These are phyloP conservation scores for Fusarium zealandicum DNA, from an alignment of 2,329 filamentous ascomycete genomes.

Conservation along the genomic window DNA sequence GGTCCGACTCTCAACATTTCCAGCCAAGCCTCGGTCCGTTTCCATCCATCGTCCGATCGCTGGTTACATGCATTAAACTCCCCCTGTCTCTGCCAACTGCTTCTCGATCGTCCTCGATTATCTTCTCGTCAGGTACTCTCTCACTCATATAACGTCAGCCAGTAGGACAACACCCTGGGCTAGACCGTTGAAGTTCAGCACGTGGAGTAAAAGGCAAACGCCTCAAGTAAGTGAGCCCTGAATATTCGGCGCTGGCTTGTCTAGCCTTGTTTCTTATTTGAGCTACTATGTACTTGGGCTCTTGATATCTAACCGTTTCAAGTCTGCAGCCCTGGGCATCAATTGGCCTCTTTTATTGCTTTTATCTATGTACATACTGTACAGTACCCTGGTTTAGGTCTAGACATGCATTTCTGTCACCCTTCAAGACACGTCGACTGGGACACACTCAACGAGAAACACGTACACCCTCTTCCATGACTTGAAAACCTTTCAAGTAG, in stretches of 20 bases:
- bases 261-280: background rate
- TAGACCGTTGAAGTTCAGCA: too few species aligned
- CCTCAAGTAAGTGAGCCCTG: background rate
- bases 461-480: background rate
- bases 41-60: slow-evolving; percentile 22
- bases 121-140: too few species aligned
- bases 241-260: background rate
- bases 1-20: slow-evolving; percentile 6
- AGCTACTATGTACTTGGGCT: background rate
- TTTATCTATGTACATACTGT: too few species aligned
- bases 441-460: too few species aligned
- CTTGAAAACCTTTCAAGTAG: too few species aligned
- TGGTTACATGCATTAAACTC: slow-evolving; percentile 21
- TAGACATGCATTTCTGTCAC: too few species aligned
- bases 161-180: too few species aligned
- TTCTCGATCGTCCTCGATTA: too few species aligned
- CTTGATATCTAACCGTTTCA: background rate
- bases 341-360: too few species aligned
- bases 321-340: background rate
- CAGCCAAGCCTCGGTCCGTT: slow-evolving; percentile 30
- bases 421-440: too few species aligned
- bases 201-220: background rate
- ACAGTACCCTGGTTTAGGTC: too few species aligned
- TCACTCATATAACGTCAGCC: too few species aligned
- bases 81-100: background rate